These are phyloP conservation scores for Saccharomyces hybrid DNA, from an alignment of 1,139 yeast genomes.

Conservation along the genomic window DNA sequence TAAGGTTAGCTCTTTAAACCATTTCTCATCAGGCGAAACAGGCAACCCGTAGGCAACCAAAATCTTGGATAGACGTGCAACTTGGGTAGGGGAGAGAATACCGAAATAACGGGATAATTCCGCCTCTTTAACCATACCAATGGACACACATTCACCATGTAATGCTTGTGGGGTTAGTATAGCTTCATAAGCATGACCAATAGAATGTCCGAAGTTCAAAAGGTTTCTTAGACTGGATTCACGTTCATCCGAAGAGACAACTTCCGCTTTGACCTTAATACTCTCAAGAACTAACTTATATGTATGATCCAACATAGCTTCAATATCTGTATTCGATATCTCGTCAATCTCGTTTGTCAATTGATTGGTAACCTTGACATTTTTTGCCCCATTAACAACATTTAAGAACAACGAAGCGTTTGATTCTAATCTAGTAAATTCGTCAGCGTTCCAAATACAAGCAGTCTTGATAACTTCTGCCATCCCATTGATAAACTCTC, in stretches of 20 bases:
- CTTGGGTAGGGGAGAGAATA: conserved; percentile 84
- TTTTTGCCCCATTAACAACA: conserved; percentile 37
- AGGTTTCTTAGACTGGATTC: conserved; percentile 91
- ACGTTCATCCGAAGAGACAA: conserved; percentile 90
- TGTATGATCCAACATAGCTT: conserved; percentile 63
- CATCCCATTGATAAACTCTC: conserved; percentile 97
- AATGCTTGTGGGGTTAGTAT: conserved; percentile 90
- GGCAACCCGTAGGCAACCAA: conserved; percentile 83
- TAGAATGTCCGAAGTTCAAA: conserved; percentile 92
- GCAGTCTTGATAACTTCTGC: conserved; percentile 98
- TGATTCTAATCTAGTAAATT: conserved; percentile 75
- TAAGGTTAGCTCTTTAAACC: conserved; percentile 61
- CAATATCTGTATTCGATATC: conserved; percentile 46
- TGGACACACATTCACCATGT: conserved; percentile 96
- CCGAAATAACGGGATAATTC: conserved; percentile 89
- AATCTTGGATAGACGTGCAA: conserved; percentile 80
- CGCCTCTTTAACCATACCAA: conserved; percentile 93
- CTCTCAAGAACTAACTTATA: conserved; percentile 79
- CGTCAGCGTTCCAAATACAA: conserved; percentile 91
- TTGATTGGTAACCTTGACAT: conserved; percentile 40
- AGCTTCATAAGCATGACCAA: conserved; percentile 98
- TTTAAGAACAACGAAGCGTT: conserved; percentile 62
- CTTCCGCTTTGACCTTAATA: conserved; percentile 85
- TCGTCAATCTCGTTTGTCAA: conserved; percentile 29
- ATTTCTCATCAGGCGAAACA: conserved; percentile 64